Evolutionary conservation across 208 protist species (phyloP).

Genomic region (Acanthamoeba castellanii): DNA sequence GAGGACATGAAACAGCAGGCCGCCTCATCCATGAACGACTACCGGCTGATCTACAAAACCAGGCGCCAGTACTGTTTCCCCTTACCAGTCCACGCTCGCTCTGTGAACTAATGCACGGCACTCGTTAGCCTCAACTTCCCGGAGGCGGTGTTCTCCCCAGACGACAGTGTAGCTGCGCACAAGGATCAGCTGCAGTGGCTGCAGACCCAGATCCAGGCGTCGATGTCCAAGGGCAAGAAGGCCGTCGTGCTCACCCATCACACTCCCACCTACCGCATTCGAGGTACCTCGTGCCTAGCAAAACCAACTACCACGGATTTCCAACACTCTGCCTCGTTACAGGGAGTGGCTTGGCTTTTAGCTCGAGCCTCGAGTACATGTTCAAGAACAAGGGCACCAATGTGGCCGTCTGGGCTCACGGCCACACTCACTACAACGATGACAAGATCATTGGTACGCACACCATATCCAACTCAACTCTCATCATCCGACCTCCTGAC

Average conservation of each 20-base stretch:
- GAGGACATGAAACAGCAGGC: neutral
- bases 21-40: constrained; percentile 29
- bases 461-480: neutral
- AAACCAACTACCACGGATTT: neutral
- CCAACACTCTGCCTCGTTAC: neutral
- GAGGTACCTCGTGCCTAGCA: neutral
- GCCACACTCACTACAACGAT: constrained; percentile 65
- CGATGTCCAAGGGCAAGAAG: constrained; percentile 7
- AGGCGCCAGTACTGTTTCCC: neutral
- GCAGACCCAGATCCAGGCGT: neutral
- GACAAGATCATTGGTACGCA: constrained; percentile 1
- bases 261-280: neutral
- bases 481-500: too few relatives aligned
- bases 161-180: neutral
- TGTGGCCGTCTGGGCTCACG: constrained; percentile 26
- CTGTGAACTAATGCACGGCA: too few relatives aligned
- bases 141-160: neutral
- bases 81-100: neutral
- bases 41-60: constrained; percentile 60
- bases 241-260: constrained; percentile 44
- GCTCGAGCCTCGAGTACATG: constrained; percentile 25
- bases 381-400: constrained; percentile 19
- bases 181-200: neutral
- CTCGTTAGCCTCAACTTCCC: neutral
- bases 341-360: constrained; percentile 30